Evolutionary conservation across 805 yeast species (phyloP), one percentile per base, ranked within the genome.

Genomic region (Ogataea degrootiae): DNA sequence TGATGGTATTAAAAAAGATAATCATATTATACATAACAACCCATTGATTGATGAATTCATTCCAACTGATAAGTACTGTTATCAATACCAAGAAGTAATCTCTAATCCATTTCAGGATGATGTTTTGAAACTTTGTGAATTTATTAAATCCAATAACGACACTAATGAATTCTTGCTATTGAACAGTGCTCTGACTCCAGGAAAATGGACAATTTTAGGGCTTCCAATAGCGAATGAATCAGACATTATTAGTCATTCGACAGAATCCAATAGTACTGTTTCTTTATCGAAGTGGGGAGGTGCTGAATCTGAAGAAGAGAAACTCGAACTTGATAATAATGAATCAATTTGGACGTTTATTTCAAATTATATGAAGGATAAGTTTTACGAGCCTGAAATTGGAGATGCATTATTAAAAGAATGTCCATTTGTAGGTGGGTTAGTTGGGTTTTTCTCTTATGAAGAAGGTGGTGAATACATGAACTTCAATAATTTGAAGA

Each of bases 341-440:
- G 53, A 60, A 7, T 62, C 71, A n/a, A 61, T 81, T 15, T 86
- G 89, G 87, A 57, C 68, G 4, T 75, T 60, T 49, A 52, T 85
- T 14, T 77, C 85, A 0, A 45, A 61, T 1, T 72, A 65, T 41
- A 80, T 86, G 81, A 55, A 66, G 8, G 47, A 58, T 6, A 56
- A 58, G 46, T 63, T 67, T 37, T 65, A 68, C 40, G 58, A 70
- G 2, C 58, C 65, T 3, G 31, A 22, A 4, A 46, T 62, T 14
- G 37, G 36, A 0, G 62, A 74, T 45, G 55, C 51, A 0, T 41
- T 55, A 0, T 57, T 75, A n/a, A 50, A 58, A 16, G 42, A 69
- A 0, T 68, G 88, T 17, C 96, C 96, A 1, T 94, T 94, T 58
- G 69, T 81, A 47, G 98, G 99, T n/a, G 99, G 99, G 0, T 73